Conservation (phyloP, 768 basidiomycete genomes). For the Leucocoprinus birnbaumii region DNA sequence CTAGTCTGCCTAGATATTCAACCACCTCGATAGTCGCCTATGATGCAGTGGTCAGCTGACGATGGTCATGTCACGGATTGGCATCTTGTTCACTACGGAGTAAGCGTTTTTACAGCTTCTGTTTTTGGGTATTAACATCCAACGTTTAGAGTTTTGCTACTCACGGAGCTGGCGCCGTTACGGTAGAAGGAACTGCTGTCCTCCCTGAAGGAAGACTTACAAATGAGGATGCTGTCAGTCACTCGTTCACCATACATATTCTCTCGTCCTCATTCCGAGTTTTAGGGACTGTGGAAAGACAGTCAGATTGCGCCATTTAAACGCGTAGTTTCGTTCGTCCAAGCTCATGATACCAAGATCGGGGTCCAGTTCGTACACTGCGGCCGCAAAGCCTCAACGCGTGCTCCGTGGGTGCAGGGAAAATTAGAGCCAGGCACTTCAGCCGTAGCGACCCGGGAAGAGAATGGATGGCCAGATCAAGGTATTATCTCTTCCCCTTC, state of each 20-base stretch:
- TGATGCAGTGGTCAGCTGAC: slow-evolving; percentile 80
- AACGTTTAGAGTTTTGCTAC: slow-evolving; percentile 53
- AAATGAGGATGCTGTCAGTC: slow-evolving; percentile 62
- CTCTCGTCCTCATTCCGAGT: neutral
- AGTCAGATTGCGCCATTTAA: slow-evolving; percentile 68
- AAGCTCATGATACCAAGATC: slow-evolving; percentile 65
- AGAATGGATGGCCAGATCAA: slow-evolving; percentile 67
- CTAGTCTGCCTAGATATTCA: too few species aligned
- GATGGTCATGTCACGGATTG: slow-evolving; percentile 78
- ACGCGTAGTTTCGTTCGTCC: slow-evolving; percentile 72
- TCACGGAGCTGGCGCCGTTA: slow-evolving; percentile 67
- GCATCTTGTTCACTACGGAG: slow-evolving; percentile 82
- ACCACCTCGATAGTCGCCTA: slow-evolving; percentile 50
- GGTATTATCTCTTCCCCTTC: slow-evolving; percentile 32
- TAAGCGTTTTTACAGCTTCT: slow-evolving; percentile 26
- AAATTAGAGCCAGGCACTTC: slow-evolving; percentile 24
- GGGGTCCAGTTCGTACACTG: slow-evolving; percentile 83
- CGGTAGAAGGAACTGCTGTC: slow-evolving; percentile 72
- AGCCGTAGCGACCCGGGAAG: slow-evolving; percentile 40
- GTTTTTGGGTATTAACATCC: neutral
- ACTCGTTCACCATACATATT: neutral
- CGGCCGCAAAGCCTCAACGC: slow-evolving; percentile 64
- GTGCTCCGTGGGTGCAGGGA: slow-evolving; percentile 63
- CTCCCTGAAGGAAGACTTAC: slow-evolving; percentile 76
- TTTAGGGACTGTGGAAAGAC: slow-evolving; percentile 71